Base-by-base conservation (phyloP, 192 early-diverging fungal species). In the Tieghemiomyces parasiticus region DNA sequence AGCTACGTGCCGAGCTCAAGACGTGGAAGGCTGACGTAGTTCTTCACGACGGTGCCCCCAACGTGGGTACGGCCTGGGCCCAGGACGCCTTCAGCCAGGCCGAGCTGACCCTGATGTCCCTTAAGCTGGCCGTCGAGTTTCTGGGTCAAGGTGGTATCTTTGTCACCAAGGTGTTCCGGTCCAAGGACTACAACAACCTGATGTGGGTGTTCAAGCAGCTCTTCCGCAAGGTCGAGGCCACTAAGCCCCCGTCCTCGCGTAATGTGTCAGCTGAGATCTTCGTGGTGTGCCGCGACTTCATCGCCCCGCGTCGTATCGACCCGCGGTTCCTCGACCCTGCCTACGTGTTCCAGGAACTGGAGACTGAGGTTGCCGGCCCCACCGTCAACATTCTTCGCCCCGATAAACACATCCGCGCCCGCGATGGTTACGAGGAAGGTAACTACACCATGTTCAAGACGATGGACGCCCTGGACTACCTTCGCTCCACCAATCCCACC, bases 181-280 rank as follows among this genome's bases (percentile, higher is more conserved):
- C 93, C 62, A 92, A 93, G 75, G 95, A 99, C 81, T 99, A 99
- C 82, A 96, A 96, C 78, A 93, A 92, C 63, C 76, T 99, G 35
- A 81, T 99, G 59, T 99, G 93, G 93, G 92, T 96, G 30, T 94
- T 99, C 63, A 90, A 97, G 66, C 92, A 96, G 72, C 70, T 99
- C 38, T 99, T 99, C 74, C 73, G 76, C 47, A 91, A 85, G 60
- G 95, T 99, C 60, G 93, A 99, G 72, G 95, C 95, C 1, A 99
- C 95, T 31, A 99, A 99, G 70, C 95, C 95, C 32, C 85, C 90
- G 50, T 91, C 91, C 35, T 99, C 95, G 35, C 82, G 95, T 76
- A 93, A 90, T 55, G 95, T 99, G 13, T 99, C 95, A 52, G 95
- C 95, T 8, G 95, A 99, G 84, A 99, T 99, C 62, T 99, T 94